phyloP scores from a whole-genome alignment of 352 stramenopile genomes.

The Heterotrichella gracilis region DNA sequence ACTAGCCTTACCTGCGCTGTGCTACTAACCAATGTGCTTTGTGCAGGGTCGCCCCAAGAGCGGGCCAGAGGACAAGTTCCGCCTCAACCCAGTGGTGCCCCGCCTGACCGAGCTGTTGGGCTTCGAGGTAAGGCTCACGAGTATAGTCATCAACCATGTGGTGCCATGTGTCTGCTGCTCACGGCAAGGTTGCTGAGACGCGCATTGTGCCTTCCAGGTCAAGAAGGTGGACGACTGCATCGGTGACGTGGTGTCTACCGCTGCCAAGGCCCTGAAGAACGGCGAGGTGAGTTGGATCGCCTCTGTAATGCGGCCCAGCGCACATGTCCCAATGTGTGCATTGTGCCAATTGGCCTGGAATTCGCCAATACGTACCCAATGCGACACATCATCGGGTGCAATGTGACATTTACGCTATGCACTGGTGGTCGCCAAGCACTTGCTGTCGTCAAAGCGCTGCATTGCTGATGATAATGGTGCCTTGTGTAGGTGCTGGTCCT shows the following conservation, averaged over 20 bases:
- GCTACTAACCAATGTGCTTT: no score
- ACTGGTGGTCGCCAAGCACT: conserved; percentile 45
- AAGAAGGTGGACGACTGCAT: conserved; percentile 46
- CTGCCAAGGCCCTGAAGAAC: background rate
- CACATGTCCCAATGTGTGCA: no score
- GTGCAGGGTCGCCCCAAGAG: conserved; percentile 45
- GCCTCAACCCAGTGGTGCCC: conserved; percentile 35
- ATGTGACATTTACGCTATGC: conserved; percentile 54
- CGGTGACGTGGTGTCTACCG: conserved; percentile 25
- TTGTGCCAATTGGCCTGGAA: no score
- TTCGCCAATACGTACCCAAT: no score
- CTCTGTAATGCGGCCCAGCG: no score
- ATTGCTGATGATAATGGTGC: conserved; percentile 23
- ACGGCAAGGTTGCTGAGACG: no score
- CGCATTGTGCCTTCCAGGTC: no score
- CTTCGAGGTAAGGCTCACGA: conserved; percentile 36
- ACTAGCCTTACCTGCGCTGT: no score
- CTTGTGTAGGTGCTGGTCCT: conserved; percentile 66
- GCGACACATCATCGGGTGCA: no score
- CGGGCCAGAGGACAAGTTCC: conserved; percentile 34
- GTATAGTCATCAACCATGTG: no score
- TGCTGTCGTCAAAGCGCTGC: conserved; percentile 48
- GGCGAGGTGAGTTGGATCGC: no score
- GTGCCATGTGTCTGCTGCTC: no score
- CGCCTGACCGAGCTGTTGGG: conserved; percentile 33